Evolutionary conservation across 805 yeast species (phyloP), one percentile per base, ranked within the genome.

Genomic region (Ogataea allantospora): DNA sequence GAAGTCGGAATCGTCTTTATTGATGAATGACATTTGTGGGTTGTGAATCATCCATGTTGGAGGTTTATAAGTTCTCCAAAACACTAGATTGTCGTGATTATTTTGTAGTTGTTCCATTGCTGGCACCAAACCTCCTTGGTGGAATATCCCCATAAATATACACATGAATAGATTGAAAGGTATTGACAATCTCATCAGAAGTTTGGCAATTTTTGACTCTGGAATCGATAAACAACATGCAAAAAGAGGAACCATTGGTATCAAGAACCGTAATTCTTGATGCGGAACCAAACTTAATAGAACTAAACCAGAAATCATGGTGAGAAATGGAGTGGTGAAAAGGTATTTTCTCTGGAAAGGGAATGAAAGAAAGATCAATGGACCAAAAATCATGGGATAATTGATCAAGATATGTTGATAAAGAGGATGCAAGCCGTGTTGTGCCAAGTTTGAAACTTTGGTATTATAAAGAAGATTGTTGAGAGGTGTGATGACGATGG

Each of bases 11-110:
- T 48, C 41, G 34, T 58, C 54, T 20, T 35, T 40, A 35, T 54
- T 57, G 16, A 45, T 38, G 32, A 38, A 46, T 3, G 27, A 10
- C 12, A 22, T 8, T 1, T 40, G 15, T 2, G 30, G 25, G n/a
- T 31, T n/a, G 25, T 33, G 18, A 6, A 60, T 26, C 41, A 91
- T 58, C 95, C 96, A 93, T 4, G 87, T 74, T 3, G 99, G 98
- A 0, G 98, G 97, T 4, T 87, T 75, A 51, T 91, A 93, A 0
- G 96, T 88, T 58, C 88, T 79, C 98, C 98, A 91, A 88, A 95
- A 91, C 5, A 91, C 54, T 23, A 77, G 72, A 0, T 77, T 64
- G 0, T 70, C 61, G 6, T 6, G 38, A 45, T 14, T 48, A 35
- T 3, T 35, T 12, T 61, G 58, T 3, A 77, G 34, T 36, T 68